Conservation (phyloP, 345 rosid genomes). For the Melastoma malabathricum region DNA sequence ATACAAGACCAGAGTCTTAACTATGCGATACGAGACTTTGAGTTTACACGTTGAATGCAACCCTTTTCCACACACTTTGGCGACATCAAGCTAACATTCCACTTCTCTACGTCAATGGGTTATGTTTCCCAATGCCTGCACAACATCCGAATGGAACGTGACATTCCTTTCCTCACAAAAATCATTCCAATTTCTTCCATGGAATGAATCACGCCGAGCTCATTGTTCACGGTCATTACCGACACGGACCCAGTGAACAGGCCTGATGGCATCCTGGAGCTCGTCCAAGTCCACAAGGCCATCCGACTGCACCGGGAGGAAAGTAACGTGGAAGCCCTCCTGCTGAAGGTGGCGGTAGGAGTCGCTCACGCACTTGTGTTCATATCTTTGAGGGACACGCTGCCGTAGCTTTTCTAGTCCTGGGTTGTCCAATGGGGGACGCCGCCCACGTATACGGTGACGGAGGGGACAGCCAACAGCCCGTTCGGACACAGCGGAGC, state of each 20-base stretch:
- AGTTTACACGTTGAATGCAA: no score
- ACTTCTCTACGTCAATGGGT: constrained; percentile 69
- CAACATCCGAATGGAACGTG: constrained; percentile 88
- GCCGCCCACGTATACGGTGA: no score
- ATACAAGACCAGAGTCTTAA: no score
- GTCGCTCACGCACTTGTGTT: constrained; percentile 91
- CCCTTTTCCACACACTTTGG: no score
- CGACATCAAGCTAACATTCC: constrained; percentile 91
- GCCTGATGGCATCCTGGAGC: constrained; percentile 45
- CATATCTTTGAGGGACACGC: no score
- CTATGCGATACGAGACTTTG: no score
- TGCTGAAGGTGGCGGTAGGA: constrained; percentile 93
- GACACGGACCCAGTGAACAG: constrained; percentile 81
- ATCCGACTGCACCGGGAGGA: constrained; percentile 57
- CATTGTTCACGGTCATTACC: constrained; percentile 92
- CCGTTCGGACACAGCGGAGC: no score
- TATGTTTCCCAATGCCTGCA: constrained; percentile 95
- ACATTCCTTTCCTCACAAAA: constrained; percentile 67
- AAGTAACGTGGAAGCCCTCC: constrained; percentile 90
- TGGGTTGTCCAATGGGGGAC: no score
- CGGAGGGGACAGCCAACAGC: no score
- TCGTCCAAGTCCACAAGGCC: constrained; percentile 67
- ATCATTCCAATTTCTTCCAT: constrained; percentile 80
- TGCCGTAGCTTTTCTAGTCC: constrained; percentile 85
- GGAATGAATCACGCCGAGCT: constrained; percentile 90